These are phyloP conservation scores for Epichloe gansuensis DNA, from an alignment of 2,329 filamentous ascomycete genomes.

Conservation along the genomic window DNA sequence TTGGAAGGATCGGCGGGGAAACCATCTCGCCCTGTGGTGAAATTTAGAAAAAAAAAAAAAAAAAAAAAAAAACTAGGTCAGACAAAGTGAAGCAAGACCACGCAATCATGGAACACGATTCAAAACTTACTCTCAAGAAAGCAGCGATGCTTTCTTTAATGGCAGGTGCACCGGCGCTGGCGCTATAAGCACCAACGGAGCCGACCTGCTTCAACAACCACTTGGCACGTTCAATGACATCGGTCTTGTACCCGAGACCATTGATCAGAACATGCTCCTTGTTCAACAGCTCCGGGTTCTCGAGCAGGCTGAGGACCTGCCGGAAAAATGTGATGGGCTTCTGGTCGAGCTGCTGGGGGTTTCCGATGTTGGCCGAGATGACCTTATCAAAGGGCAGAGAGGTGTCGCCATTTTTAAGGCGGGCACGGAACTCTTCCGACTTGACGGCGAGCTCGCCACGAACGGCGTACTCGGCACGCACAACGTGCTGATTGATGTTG, in stretches of 20 bases:
- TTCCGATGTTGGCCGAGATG: slow-evolving; percentile 97
- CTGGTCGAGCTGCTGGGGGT: slow-evolving; percentile 97
- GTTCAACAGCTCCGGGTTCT: slow-evolving; percentile 77
- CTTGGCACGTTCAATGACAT: slow-evolving; percentile 76
- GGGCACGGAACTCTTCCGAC: slow-evolving; percentile 79
- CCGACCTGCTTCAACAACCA: slow-evolving; percentile 71
- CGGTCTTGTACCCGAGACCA: slow-evolving; percentile 72
- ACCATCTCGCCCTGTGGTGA: slow-evolving; percentile 60
- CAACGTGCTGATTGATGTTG: slow-evolving; percentile 88
- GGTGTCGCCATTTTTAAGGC: slow-evolving; percentile 47
- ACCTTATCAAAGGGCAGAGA: slow-evolving; percentile 74
- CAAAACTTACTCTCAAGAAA: slow-evolving; percentile 65
- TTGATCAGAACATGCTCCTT: slow-evolving; percentile 68
- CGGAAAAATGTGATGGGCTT: slow-evolving; percentile 99
- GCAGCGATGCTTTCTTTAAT: slow-evolving; percentile 84
- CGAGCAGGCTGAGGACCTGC: slow-evolving; percentile 83
- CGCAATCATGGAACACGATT: no score
- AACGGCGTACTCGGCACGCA: slow-evolving; percentile 86
- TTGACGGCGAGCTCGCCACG: slow-evolving; percentile 90
- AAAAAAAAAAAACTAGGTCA: not conserved
- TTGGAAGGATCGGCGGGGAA: slow-evolving; percentile 68
- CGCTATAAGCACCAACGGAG: slow-evolving; percentile 92
- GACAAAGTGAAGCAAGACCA: no score
- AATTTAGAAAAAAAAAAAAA: slow-evolving; percentile 1
- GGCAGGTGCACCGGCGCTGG: slow-evolving; percentile 75